These are phyloP conservation scores for Blastocystis sp. DNA, from an alignment of 352 stramenopile species.

Conservation along the genomic window DNA sequence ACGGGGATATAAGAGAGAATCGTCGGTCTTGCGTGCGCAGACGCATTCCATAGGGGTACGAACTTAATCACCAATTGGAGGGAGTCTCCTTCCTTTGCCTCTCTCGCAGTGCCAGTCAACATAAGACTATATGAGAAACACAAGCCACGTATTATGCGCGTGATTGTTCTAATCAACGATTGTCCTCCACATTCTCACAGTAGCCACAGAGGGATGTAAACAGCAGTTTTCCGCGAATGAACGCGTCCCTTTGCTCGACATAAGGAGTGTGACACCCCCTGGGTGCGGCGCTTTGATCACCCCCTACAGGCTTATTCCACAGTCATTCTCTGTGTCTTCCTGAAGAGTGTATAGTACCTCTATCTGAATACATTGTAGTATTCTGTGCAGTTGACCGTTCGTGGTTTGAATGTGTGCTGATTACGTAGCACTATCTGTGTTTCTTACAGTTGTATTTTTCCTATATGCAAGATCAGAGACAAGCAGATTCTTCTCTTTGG, in stretches of 20 bases:
- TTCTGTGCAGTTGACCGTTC: neutral
- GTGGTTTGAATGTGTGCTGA: neutral
- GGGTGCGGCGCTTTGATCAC: neutral
- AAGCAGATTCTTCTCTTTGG: conserved; percentile 11
- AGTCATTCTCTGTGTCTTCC: neutral
- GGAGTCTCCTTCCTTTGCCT: no score
- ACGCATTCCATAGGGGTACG: no score
- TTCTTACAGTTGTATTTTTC: neutral
- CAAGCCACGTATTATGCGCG: no score
- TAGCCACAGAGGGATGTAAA: no score
- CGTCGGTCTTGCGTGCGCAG: no score
- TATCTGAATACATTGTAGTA: neutral
- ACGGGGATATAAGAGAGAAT: no score
- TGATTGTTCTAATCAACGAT: no score
- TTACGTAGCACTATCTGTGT: neutral
- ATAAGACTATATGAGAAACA: no score
- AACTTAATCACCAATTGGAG: no score
- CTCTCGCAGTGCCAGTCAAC: no score
- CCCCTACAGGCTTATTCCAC: neutral
- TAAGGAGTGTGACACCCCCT: neutral
- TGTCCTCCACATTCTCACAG: no score
- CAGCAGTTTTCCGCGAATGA: neutral
- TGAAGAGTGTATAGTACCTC: neutral
- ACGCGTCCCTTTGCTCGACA: neutral
- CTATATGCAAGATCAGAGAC: conserved; percentile 3